phyloP scores from a whole-genome alignment of 192 early-diverging fungal species.

The Gonapodya sp. region DNA sequence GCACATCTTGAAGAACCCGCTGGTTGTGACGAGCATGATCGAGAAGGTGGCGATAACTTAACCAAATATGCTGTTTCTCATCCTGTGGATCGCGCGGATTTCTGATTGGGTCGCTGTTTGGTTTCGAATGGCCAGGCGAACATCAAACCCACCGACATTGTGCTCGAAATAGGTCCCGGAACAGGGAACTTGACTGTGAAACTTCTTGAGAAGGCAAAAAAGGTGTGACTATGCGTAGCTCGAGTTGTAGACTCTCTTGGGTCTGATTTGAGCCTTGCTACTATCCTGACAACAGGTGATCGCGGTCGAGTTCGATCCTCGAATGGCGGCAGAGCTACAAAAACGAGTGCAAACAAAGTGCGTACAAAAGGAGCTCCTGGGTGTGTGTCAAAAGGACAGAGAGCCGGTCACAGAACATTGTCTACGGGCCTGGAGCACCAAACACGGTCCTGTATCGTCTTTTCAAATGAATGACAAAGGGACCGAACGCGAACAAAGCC shows the following conservation, averaged over 20 bases:
- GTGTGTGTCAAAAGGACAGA: background rate
- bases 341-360: conserved; percentile 96
- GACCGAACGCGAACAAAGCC: too few relatives aligned
- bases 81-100: too few relatives aligned
- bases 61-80: too few relatives aligned
- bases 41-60: conserved; percentile 89
- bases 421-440: too few relatives aligned
- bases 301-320: conserved; percentile 93
- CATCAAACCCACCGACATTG: conserved; percentile 54
- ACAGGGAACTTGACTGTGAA: conserved; percentile 96
- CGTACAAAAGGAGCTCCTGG: conserved; percentile 11
- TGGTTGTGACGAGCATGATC: conserved; percentile 91
- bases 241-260: background rate
- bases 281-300: conserved; percentile 29
- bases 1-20: conserved; percentile 97
- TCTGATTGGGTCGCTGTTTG: too few relatives aligned
- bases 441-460: too few relatives aligned
- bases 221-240: conserved; percentile 31
- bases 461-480: too few relatives aligned
- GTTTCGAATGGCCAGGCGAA: background rate
- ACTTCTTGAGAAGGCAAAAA: conserved; percentile 86
- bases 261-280: background rate
- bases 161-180: conserved; percentile 94
- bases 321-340: conserved; percentile 88
- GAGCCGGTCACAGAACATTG: too few relatives aligned